phyloP scores from a whole-genome alignment of 371 early-diverging fungal species.

The Cokeromyces recurvatus region DNA sequence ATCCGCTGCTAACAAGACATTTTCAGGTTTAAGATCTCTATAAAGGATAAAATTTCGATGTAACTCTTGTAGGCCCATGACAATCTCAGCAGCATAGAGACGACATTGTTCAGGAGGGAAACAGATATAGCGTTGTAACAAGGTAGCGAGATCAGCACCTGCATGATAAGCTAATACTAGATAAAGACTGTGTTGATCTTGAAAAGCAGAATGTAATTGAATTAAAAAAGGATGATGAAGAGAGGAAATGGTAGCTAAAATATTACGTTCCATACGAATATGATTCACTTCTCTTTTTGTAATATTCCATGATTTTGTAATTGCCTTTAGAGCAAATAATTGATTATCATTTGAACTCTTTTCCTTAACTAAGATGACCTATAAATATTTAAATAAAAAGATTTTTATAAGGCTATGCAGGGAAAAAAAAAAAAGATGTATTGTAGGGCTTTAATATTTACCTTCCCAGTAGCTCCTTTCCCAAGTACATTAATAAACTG shows the following conservation, averaged over 20 bases:
- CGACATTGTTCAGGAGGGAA: conserved; percentile 41
- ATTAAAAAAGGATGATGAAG: conserved; percentile 91
- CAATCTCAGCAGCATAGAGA: conserved; percentile 77
- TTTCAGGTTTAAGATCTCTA: conserved; percentile 67
- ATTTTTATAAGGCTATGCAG: neutral
- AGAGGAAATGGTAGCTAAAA: conserved; percentile 40
- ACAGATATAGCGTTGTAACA: conserved; percentile 24
- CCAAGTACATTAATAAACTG: conserved; percentile 54
- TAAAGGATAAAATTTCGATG: conserved; percentile 75
- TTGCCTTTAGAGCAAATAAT: conserved; percentile 90
- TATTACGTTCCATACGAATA: conserved; percentile 39
- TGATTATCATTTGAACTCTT: too few relatives aligned
- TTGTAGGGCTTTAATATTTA: too few relatives aligned
- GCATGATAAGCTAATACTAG: conserved; percentile 87
- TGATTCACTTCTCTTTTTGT: conserved; percentile 83
- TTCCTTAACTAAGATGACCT: conserved; percentile 79
- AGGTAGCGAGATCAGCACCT: conserved; percentile 74
- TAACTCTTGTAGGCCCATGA: conserved; percentile 72
- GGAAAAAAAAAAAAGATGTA: too few relatives aligned
- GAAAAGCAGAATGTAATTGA: conserved; percentile 87
- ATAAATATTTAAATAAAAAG: neutral
- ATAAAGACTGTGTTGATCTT: conserved; percentile 85
- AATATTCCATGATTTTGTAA: conserved; percentile 89
- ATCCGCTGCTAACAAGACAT: conserved; percentile 57
- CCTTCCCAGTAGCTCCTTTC: conserved; percentile 57